Percentiles rank a stretch among this genome's conserved stretches.
phyloP scores from a whole-genome alignment of 768 basidiomycete species.

The Leccinum variicolor region DNA sequence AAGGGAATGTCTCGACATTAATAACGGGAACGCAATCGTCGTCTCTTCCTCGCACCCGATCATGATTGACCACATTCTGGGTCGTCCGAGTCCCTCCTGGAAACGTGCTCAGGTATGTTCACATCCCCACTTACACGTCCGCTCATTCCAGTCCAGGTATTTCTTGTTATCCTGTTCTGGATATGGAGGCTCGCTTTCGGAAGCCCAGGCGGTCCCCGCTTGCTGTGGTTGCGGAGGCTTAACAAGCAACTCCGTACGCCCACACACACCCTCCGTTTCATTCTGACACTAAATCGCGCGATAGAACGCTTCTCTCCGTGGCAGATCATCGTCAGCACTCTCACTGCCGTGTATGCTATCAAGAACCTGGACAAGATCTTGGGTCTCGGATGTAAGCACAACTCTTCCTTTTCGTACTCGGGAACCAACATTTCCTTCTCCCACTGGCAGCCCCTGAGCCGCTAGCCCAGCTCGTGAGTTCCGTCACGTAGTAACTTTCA shows the following conservation, averaged over 20 bases:
- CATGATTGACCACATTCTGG: slow-evolving; percentile 94
- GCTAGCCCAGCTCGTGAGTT: slow-evolving; percentile 75
- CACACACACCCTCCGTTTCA: background rate
- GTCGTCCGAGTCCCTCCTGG: slow-evolving; percentile 87
- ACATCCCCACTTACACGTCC: background rate
- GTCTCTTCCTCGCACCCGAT: slow-evolving; percentile 6
- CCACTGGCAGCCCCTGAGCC: slow-evolving; percentile 79
- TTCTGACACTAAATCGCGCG: background rate
- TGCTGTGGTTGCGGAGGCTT: slow-evolving; percentile 58
- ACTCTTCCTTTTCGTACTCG: background rate
- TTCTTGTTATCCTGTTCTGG: slow-evolving; percentile 92
- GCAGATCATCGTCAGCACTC: slow-evolving; percentile 85
- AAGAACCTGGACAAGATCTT: slow-evolving; percentile 84
- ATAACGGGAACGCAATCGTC: background rate
- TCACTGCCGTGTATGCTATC: slow-evolving; percentile 80
- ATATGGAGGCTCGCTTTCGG: slow-evolving; percentile 73
- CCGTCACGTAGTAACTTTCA: background rate
- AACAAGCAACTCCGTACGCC: slow-evolving; percentile 61
- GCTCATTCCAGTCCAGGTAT: slow-evolving; percentile 51
- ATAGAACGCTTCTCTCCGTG: slow-evolving; percentile 89
- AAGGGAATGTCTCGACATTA: background rate
- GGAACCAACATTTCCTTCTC: background rate
- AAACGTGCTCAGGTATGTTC: slow-evolving; percentile 72
- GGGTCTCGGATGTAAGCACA: slow-evolving; percentile 63
- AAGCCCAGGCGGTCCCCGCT: slow-evolving; percentile 56